Evolutionary conservation across 768 basidiomycete genomes (phyloP), one percentile per base, ranked within the genome.

Genomic region (Amanita pseudoporphyria): DNA sequence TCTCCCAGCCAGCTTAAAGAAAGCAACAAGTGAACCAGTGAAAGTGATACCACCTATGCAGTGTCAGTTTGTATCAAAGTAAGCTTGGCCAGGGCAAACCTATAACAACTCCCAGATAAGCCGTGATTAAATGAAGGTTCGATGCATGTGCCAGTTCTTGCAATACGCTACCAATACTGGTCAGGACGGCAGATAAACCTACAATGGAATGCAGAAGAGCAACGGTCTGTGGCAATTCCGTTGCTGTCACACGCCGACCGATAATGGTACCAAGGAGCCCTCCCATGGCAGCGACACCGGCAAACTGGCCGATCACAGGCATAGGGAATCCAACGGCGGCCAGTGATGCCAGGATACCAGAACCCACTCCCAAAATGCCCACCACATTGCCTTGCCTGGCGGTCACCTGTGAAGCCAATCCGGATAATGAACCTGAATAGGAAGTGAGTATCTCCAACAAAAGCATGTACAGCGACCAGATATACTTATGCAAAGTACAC

Each of bases 21-120:
- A 93, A 3, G 90, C 90, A 13, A 93, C 85, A 37, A 93, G 79
- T 1, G 89, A 91, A 22, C 89, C 89, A 3, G 90, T 92, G 59
- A 93, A 93, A 0, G 90, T 92, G 46, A 93, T 72, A 51, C 90
- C 90, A 66, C 82, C 79, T 76, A 51, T 47, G 43, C 52, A 18
- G 48, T 52, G 28, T 56, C 21, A 50, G 31, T 51, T 35, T 43
- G 33, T 26, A 30, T 18, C 13, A 40, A 31, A 10, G 16, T n/a
- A 35, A 51, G 19, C 28, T 21, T 22, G 6, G 40, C 32, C 12
- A n/a, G 31, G n/a, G 47, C 64, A n/a, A 48, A 78, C 85, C 88
- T 60, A 92, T 89, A 47, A 89, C 77, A 28, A 89, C 82, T 10
- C 90, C 86, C 21, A 93, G 74, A 60, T 93, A 93, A 3, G 90